Percentiles rank a stretch among this genome's conserved stretches.
Evolutionary conservation across 2,329 filamentous ascomycete species (phyloP).

Genomic region (Diplodia seriata): DNA sequence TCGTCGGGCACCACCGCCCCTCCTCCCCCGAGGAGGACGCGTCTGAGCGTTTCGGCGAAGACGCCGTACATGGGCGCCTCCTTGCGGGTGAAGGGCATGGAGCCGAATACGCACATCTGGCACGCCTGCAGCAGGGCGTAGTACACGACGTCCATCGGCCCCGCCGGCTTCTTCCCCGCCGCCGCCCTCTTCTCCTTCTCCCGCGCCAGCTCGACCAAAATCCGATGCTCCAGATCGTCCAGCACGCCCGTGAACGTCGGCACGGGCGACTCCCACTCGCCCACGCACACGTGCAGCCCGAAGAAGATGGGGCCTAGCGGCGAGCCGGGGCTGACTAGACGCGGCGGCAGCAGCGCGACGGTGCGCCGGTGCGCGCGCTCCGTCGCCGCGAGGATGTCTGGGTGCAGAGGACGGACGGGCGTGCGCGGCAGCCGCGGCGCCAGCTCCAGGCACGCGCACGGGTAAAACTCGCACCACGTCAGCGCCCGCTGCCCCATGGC

Average conservation of each 20-base stretch:
- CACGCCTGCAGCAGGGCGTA: background rate
- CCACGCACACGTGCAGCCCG: background rate
- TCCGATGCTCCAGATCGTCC: constrained; percentile 1
- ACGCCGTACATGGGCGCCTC: background rate
- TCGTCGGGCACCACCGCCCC: no score
- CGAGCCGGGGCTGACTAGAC: no score
- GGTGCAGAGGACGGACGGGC: background rate
- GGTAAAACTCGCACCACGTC: constrained; percentile 19
- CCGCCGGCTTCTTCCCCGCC: no score
- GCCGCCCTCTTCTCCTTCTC: no score
- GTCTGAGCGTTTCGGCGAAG: background rate
- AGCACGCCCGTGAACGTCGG: background rate
- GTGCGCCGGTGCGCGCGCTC: background rate
- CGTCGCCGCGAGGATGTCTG: background rate
- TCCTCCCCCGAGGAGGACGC: background rate
- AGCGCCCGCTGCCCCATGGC: background rate
- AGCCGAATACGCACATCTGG: constrained; percentile 3
- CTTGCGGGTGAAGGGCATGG: background rate
- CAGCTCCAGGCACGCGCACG: background rate
- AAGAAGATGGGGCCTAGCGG: background rate
- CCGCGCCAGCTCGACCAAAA: background rate
- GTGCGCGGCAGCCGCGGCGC: background rate
- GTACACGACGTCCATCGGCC: background rate
- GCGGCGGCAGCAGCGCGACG: constrained; percentile 1
- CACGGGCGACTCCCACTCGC: no score